Evolutionary conservation across 345 rosid species (phyloP), one percentile per base, ranked within the genome.

Genomic region (Populus ilicifolia): DNA sequence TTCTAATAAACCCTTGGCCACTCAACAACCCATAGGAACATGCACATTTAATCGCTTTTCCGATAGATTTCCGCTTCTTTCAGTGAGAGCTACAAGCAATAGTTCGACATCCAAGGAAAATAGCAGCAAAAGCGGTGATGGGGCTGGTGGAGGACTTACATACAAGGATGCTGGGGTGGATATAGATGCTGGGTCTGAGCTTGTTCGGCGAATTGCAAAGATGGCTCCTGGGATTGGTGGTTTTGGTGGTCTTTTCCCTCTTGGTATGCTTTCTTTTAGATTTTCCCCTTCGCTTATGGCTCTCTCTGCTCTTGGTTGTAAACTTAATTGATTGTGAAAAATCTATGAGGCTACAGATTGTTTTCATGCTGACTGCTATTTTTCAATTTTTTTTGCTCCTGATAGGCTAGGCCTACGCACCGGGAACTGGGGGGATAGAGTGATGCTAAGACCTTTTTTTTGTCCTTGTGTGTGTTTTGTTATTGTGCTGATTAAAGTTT

Each of bases 211-310:
- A 80, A 96, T 93, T 64, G 94, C 94, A 0, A 92, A 91, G 78
- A 92, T 96, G 97, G 94, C 95, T 38, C 97, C 95, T 56, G 95
- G 94, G 63, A 91, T 93, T 52, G 98, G 97, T 46, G 99, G 97
- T 59, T 96, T 96, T 69, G 98, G 97, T 52, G 98, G 97, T 38
- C 95, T 92, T 75, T 92, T 77, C 81, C 97, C 98, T 9, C 83
- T 92, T 38, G 98, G 99, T 93, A 92, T 75, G 67, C 4, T 70
- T 23, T 52, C 8, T 20, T 7, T 6, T 52, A 20, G 59, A 52
- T 52, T 20, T 6, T 0, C n/a, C n/a, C n/a, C 59, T 6, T 52
- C 59, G 21, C 21, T 52, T 52, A 20, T 20, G 21, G 23, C 4
- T 20, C 9, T 52, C 23, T 52, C 23, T 6, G 23, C 6, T 52